These are phyloP conservation scores for Aspergillus nomiae DNA, from an alignment of 2,329 filamentous ascomycete species.

Conservation along the genomic window DNA sequence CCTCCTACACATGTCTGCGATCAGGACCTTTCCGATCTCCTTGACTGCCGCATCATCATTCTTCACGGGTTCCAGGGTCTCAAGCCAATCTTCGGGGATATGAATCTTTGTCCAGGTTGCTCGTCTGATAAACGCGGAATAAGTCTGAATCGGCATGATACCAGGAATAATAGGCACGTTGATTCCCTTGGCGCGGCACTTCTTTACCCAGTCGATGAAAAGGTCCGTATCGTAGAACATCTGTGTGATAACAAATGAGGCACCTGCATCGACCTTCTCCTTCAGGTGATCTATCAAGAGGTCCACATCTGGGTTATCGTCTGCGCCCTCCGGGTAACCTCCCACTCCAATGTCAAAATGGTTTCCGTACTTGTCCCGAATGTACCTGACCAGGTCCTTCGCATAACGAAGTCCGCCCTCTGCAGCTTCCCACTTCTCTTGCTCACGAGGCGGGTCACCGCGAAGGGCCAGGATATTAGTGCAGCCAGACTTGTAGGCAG, in stretches of 20 bases:
- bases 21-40: conserved; percentile 81
- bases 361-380: conserved; percentile 74
- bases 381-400: conserved; percentile 84
- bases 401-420: conserved; percentile 90
- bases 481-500: conserved; percentile 91
- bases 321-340: conserved; percentile 92
- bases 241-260: conserved; percentile 92
- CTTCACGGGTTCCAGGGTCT: conserved; percentile 86
- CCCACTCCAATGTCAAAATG: conserved; percentile 98
- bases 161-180: conserved; percentile 80
- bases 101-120: conserved; percentile 89
- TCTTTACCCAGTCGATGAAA: conserved; percentile 87
- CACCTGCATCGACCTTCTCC: conserved; percentile 94
- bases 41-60: conserved; percentile 93
- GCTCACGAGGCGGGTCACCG: conserved; percentile 89
- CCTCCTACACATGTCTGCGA: conserved; percentile 87
- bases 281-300: conserved; percentile 87
- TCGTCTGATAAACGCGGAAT: conserved; percentile 86
- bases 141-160: conserved; percentile 93
- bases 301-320: conserved; percentile 88
- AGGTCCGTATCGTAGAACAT: conserved; percentile 99
- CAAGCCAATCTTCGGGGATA: conserved; percentile 78
- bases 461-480: conserved; percentile 94
- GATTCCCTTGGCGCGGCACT: conserved; percentile 83
- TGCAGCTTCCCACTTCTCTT: conserved; percentile 88